Evolutionary conservation across 768 basidiomycete species (phyloP).

Genomic region (Rossbeevera mucosa): DNA sequence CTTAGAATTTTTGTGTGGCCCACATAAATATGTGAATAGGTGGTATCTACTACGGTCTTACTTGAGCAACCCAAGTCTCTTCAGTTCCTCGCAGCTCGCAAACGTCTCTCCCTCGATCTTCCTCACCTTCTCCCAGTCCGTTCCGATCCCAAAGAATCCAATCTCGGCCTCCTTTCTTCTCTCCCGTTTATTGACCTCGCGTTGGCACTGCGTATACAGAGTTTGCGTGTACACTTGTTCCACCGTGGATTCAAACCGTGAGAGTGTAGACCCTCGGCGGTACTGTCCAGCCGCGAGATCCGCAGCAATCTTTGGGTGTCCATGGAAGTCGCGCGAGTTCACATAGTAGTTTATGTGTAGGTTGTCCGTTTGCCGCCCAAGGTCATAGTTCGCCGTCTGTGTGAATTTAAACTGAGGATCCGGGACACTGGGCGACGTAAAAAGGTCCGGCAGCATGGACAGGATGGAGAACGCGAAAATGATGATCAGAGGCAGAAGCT

Average conservation of each 20-base stretch:
- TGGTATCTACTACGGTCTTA: no score
- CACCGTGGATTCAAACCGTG: conserved; percentile 68
- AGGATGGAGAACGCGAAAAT: conserved; percentile 82
- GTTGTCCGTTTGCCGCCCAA: conserved; percentile 65
- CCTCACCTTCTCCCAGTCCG: conserved; percentile 87
- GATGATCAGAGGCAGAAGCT: conserved; percentile 80
- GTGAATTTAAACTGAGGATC: conserved; percentile 80
- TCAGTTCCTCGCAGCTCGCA: conserved; percentile 75
- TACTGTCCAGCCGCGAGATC: conserved; percentile 51
- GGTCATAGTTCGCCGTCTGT: conserved; percentile 53
- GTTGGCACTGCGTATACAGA: conserved; percentile 68
- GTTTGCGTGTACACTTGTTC: conserved; percentile 72
- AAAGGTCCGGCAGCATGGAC: conserved; percentile 73
- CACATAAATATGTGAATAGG: no score
- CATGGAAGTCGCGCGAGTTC: conserved; percentile 66
- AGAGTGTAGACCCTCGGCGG: conserved; percentile 34
- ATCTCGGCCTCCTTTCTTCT: conserved; percentile 70
- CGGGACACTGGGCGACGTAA: conserved; percentile 60
- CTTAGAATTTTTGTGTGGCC: conserved; percentile 12
- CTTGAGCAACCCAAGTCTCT: conserved; percentile 53
- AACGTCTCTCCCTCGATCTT: conserved; percentile 66
- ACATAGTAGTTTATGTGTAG: conserved; percentile 82
- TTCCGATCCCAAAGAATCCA: conserved; percentile 88
- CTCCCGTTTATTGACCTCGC: conserved; percentile 61
- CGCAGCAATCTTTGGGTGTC: conserved; percentile 71